These are phyloP conservation scores for Centrapalus pauciflorus DNA, from an alignment of 129 eudicot genomes.

Conservation along the genomic window DNA sequence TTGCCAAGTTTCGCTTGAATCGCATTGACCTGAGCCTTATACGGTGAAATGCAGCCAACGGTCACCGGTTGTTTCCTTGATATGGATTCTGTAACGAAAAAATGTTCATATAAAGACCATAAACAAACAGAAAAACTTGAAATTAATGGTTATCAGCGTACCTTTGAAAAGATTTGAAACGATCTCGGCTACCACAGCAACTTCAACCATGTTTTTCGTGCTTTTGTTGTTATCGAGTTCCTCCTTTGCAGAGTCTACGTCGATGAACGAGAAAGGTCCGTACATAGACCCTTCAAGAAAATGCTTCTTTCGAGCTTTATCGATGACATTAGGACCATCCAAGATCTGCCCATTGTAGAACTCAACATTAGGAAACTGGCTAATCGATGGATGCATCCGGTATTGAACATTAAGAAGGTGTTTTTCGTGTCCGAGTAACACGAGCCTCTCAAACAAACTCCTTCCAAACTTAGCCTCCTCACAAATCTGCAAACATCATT, in stretches of 20 bases:
- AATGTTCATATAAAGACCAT: not conserved
- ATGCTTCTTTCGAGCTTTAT: slow-evolving; percentile 9
- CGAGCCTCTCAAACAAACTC: slow-evolving; percentile 68
- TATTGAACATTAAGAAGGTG: slow-evolving; percentile 75
- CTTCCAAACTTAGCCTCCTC: slow-evolving; percentile 62
- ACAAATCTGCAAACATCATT: slow-evolving; percentile 49
- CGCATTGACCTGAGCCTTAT: slow-evolving; percentile 39
- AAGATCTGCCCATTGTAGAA: slow-evolving; percentile 45
- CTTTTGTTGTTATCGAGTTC: slow-evolving; percentile 34
- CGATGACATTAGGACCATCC: slow-evolving; percentile 50
- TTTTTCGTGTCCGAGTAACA: slow-evolving; percentile 50
- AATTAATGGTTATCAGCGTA: slow-evolving; percentile 11
- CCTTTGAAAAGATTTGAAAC: slow-evolving; percentile 42
- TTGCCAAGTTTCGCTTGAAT: slow-evolving; percentile 36
- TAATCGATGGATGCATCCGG: slow-evolving; percentile 87
- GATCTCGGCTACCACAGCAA: slow-evolving; percentile 33
- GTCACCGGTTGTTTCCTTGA: slow-evolving; percentile 26
- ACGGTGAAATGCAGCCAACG: slow-evolving; percentile 34
- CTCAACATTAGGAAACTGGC: slow-evolving; percentile 60
- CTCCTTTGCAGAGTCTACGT: slow-evolving; percentile 39
- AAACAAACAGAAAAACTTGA: slow-evolving; percentile 9
- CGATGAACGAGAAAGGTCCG: slow-evolving; percentile 56
- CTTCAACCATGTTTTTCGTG: slow-evolving; percentile 46
- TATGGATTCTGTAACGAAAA: slow-evolving; percentile 18
- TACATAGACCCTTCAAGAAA: slow-evolving; percentile 37